A percentile compares a stretch with the other conserved stretches of the same genome.
These are phyloP conservation scores for Prasinococcaceae sp. DNA, from an alignment of 139 green algal species.

Conservation along the genomic window DNA sequence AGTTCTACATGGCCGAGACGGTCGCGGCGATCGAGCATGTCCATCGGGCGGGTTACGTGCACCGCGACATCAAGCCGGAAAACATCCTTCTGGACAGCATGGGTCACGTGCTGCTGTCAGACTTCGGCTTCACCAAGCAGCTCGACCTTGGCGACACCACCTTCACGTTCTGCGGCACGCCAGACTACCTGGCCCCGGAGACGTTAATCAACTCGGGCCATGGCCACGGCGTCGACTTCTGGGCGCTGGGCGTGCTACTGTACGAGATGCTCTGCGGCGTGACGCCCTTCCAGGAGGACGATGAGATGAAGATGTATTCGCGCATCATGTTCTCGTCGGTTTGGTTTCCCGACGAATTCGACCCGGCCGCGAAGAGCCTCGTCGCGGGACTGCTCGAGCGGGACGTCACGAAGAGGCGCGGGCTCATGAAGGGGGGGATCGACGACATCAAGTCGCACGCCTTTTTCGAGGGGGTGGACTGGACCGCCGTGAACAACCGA, in stretches of 20 bases:
- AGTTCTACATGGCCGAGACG: not conserved
- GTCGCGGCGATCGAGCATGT: no score
- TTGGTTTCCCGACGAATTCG: no score
- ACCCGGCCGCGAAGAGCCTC: no score
- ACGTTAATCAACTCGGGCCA: conserved; percentile 63
- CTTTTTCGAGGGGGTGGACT: no score
- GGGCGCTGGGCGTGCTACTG: conserved; percentile 64
- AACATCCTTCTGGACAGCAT: conserved; percentile 62
- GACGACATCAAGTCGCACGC: no score
- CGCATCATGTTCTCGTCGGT: no score
- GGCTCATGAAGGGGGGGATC: no score
- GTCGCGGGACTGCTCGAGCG: no score
- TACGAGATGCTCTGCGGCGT: conserved; percentile 67
- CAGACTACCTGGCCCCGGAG: conserved; percentile 59
- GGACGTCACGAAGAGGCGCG: no score
- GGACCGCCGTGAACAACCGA: no score
- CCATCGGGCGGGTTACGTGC: no score
- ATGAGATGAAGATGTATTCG: no score
- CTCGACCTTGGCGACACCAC: conserved; percentile 41
- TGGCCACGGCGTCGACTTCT: conserved; percentile 56
- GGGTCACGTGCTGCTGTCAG: conserved; percentile 64
- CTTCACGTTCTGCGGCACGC: conserved; percentile 72
- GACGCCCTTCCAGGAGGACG: conserved; percentile 55
- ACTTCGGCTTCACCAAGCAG: conserved; percentile 71
- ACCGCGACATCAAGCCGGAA: conserved; percentile 27